Evolutionary conservation across 1,284 basidiomycete genomes (phyloP).

Genomic region (Ganoderma resinaceum): DNA sequence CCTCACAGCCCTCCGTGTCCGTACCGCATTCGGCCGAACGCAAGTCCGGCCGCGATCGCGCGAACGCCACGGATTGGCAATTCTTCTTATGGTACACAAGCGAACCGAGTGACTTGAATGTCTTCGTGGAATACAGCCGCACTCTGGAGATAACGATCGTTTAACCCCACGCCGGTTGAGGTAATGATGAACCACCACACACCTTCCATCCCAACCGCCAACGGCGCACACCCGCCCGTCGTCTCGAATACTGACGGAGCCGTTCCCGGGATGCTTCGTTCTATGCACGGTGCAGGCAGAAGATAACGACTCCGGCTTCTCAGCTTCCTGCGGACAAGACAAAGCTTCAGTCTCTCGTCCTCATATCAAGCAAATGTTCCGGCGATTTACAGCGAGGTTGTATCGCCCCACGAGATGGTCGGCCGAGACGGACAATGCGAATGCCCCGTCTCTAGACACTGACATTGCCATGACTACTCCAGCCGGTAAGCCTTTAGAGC

Average conservation of each 20-base stretch:
- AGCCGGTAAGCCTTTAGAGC: neutral
- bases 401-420: slow-evolving; percentile 83
- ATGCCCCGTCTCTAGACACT: slow-evolving; percentile 61
- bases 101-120: slow-evolving; percentile 80
- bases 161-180: neutral
- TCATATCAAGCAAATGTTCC: neutral
- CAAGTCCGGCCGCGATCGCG: slow-evolving; percentile 41
- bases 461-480: slow-evolving; percentile 84
- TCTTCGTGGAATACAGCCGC: slow-evolving; percentile 78
- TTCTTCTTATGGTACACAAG: slow-evolving; percentile 80
- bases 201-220: slow-evolving; percentile 92
- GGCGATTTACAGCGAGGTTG: slow-evolving; percentile 56
- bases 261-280: slow-evolving; percentile 85
- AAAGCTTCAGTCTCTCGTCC: neutral
- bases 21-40: neutral
- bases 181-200: slow-evolving; percentile 35
- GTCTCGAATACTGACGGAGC: slow-evolving; percentile 73
- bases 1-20: slow-evolving; percentile 39
- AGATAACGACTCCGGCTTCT: slow-evolving; percentile 18
- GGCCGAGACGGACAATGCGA: slow-evolving; percentile 83
- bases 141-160: slow-evolving; percentile 55
- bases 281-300: slow-evolving; percentile 47
- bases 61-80: slow-evolving; percentile 77
- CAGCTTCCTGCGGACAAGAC: slow-evolving; percentile 20
- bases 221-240: slow-evolving; percentile 81